Base-by-base conservation (phyloP, 495 filamentous ascomycete genomes). In the Glarea lozoyensis region DNA sequence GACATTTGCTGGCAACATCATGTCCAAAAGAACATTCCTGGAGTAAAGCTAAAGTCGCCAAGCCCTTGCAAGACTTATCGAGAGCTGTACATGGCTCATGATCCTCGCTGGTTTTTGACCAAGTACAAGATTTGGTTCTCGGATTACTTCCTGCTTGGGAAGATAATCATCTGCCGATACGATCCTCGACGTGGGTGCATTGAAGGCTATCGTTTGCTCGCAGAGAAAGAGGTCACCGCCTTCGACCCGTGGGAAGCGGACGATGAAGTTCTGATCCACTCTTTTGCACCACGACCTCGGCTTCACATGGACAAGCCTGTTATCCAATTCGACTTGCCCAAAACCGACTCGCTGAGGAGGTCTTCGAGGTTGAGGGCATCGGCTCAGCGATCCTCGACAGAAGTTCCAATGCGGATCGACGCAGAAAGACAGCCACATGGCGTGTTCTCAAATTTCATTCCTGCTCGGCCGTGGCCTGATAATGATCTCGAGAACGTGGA, bases 101-200 rank as follows among this genome's bases (percentile, higher is more conserved):
- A 89, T 42, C 81, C 83, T 1, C 80, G 80, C 52, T 94, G 92
- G 84, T 96, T 93, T 53, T 69, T 97, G 1, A 67, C 84, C 0
- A 72, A 72, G 43, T 63, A 85, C 47, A 87, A 84, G 61, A 60
- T 97, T 30, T 97, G 90, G 90, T 88, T 93, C 53, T 73, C 76
- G 23, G 88, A 95, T 60, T 69, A 58, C 19, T 69, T 75, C n/a
- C 63, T 78, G 20, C 70, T 64, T 0, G 88, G 88, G 0, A 80
- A 78, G 39, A 55, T 95, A 24, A 69, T 93, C 16, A 56, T 94
- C 15, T 67, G 75, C 20, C 78, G 81, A 0, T 96, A 88, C 53
- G 77, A 93, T 57, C 65, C 77, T 15, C 66, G 73, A 13, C 64
- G 73, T 11, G 84, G 81, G 10, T 78, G 79, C 45, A 93, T 97